A percentile compares a stretch with the other conserved stretches of the same genome.
phyloP scores from a whole-genome alignment of 352 stramenopile genomes.

The Pythium sukuiense region DNA sequence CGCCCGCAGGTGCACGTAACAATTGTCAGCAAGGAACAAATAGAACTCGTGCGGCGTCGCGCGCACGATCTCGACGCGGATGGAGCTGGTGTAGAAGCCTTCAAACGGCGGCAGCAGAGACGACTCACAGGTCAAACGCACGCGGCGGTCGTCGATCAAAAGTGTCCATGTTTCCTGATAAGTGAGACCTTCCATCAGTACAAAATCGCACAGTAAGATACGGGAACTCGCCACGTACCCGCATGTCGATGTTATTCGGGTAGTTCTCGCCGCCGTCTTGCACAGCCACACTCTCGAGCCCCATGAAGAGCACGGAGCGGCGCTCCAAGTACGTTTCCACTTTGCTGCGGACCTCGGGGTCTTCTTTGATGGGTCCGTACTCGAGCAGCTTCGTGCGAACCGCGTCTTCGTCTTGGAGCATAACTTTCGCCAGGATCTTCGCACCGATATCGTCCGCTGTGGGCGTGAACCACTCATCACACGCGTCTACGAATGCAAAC shows the following conservation, averaged over 20 bases:
- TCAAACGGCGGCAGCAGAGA: slow-evolving; percentile 79
- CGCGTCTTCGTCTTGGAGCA: slow-evolving; percentile 69
- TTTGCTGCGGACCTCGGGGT: slow-evolving; percentile 81
- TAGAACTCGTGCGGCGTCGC: slow-evolving; percentile 66
- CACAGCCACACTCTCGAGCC: slow-evolving; percentile 40
- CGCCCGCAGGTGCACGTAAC: slow-evolving; percentile 65
- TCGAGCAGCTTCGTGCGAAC: slow-evolving; percentile 81
- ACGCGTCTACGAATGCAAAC: slow-evolving; percentile 29
- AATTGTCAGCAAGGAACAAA: slow-evolving; percentile 54
- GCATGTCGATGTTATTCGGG: slow-evolving; percentile 55
- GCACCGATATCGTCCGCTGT: slow-evolving; percentile 81
- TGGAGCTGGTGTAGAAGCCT: slow-evolving; percentile 67
- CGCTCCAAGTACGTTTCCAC: slow-evolving; percentile 84
- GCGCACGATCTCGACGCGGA: slow-evolving; percentile 65
- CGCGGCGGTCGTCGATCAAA: slow-evolving; percentile 72
- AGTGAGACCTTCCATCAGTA: neutral
- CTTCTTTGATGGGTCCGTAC: slow-evolving; percentile 81
- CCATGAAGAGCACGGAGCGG: slow-evolving; percentile 83
- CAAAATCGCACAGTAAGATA: too few species aligned
- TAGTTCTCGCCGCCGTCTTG: slow-evolving; percentile 59
- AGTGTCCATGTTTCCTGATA: slow-evolving; percentile 80
- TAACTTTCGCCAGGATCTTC: slow-evolving; percentile 72
- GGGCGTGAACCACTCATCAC: slow-evolving; percentile 76
- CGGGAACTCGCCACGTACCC: slow-evolving; percentile 34
- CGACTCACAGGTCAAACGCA: slow-evolving; percentile 80